Base-by-base conservation (phyloP, 345 rosid genomes). In the Salix dunnii region DNA sequence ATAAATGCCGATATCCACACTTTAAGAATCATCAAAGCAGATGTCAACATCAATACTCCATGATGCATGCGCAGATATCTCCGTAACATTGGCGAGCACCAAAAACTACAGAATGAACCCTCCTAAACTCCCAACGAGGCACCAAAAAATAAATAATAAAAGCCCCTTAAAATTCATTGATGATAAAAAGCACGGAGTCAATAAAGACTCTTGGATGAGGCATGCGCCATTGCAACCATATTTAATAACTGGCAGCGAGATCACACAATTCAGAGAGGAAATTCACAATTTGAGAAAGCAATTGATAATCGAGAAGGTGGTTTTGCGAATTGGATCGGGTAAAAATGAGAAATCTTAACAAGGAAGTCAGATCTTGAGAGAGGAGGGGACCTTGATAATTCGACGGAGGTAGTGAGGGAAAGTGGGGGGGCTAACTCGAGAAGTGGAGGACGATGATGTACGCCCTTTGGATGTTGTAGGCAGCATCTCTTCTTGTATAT, bases 321-420 rank as follows among this genome's bases (percentile, higher is more conserved):
- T 40, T 40, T 30, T 49, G 13, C 20, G 11, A 9, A 72, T 6
- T 14, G n/a, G 36, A 73, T 63, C 38, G 35, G 67, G 67, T 4
- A 5, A 55, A 30, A 67, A 27, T 67, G 72, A 58, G 1, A 33
- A 64, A 75, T 70, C 46, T 18, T 18, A 42, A 75, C 71, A 71
- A 46, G 46, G 65, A 79, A 83, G 78, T 79, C 88, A 79, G 84
- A 85, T 74, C 86, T 73, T 48, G 43, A 38, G 10, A 23, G 53
- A 64, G 48, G 75, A 73, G 74, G 68, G 77, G 70, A 96, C 99
- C 99, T 96, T 96, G 82, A 96, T 86, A 77, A 96, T 96, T 70
- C 98, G 92, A 74, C 99, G 97, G 78, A 96, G 93, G 82, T 92
- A 94, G 80, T 89, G 97, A 69, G 90, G 91, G 87, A 90, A 85